Base-by-base conservation (phyloP, 371 early-diverging fungal genomes). In the Capillidium heterosporum region DNA sequence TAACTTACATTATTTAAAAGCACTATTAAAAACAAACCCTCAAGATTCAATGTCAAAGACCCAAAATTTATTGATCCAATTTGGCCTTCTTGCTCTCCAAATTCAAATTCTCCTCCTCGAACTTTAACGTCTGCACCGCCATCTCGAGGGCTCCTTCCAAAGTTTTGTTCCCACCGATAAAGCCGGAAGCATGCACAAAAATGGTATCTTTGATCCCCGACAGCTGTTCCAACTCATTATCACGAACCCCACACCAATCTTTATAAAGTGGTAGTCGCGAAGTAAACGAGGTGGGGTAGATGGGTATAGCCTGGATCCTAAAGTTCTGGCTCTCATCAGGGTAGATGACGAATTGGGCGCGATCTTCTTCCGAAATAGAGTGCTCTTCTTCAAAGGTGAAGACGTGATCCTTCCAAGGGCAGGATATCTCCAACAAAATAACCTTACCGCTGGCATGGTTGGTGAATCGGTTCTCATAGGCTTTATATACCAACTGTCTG, bases 141-240 rank as follows among this genome's bases (percentile, higher is more conserved):
- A 84, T 76, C 48, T 66, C 71, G 61, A 84, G 44, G 0, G 81
- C 82, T 2, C 84, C 84, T 44, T 78, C 84, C 51, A 73, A 67
- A 10, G 84, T 81, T 67, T 75, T 66, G 66, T 82, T 75, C 7
- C 70, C 87, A 15, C 89, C 91, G 67, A 89, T 91, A 62, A 91
- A 91, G 35, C 99, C 99, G 13, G 85, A 75, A 62, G 89, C 87
- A 65, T 99, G 99, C 13, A 96, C 91, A 76, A 98, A 99, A 35
- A 91, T 74, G 58, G 88, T 85, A 19, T 80, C 90, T 15, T 82
- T 77, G 44, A 95, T 75, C 10, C 83, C 81, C 26, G 82, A 69
- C 40, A 83, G 69, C 58, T 77, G 77, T 55, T 81, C 77, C 61
- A 99, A 67, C 41, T 81, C 88, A 15, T 87, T 81, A 61, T 93